Conservation (phyloP, 495 filamentous ascomycete genomes). For the Xylaria longipes region DNA sequence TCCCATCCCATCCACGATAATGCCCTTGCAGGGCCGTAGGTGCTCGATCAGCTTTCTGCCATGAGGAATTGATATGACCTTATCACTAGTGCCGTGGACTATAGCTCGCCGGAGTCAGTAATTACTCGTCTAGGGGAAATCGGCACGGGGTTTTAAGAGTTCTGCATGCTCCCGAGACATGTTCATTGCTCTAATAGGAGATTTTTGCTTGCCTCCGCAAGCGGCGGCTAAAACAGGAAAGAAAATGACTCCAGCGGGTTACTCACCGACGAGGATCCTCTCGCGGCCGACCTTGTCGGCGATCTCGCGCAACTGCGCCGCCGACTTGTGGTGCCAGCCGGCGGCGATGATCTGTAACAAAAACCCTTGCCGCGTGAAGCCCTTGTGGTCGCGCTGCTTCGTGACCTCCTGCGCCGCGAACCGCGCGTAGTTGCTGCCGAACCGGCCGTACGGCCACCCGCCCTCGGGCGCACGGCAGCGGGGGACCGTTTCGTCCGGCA, state of each 20-base stretch:
- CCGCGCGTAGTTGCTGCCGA: slow-evolving; percentile 77
- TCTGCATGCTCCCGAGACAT: too few relatives aligned
- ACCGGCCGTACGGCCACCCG: slow-evolving; percentile 50
- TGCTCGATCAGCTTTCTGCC: slow-evolving; percentile 62
- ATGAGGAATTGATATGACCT: slow-evolving; percentile 75
- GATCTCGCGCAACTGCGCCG: slow-evolving; percentile 65
- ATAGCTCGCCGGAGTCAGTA: too few relatives aligned
- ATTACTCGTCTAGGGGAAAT: too few relatives aligned
- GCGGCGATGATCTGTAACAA: slow-evolving; percentile 79
- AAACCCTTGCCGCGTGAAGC: slow-evolving; percentile 70
- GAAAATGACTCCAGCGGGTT: too few relatives aligned
- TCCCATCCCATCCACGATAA: slow-evolving; percentile 68
- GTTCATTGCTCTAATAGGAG: too few relatives aligned
- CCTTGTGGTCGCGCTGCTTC: slow-evolving; percentile 62
- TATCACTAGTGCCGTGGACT: slow-evolving; percentile 76
- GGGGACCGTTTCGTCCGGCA: slow-evolving; percentile 44
- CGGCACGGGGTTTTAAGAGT: too few relatives aligned
- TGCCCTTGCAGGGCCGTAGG: slow-evolving; percentile 54
- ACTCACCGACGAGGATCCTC: slow-evolving; percentile 74
- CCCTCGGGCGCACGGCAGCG: slow-evolving; percentile 34
- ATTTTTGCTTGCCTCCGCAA: too few relatives aligned
- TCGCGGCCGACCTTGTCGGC: slow-evolving; percentile 71
- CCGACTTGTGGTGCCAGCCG: slow-evolving; percentile 76
- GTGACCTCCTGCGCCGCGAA: slow-evolving; percentile 77
- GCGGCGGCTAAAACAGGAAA: too few relatives aligned